A percentile compares a stretch with the other conserved stretches of the same genome.
Conservation (phyloP, 2,329 filamentous ascomycete species). For the Fusarium oxysporum region DNA sequence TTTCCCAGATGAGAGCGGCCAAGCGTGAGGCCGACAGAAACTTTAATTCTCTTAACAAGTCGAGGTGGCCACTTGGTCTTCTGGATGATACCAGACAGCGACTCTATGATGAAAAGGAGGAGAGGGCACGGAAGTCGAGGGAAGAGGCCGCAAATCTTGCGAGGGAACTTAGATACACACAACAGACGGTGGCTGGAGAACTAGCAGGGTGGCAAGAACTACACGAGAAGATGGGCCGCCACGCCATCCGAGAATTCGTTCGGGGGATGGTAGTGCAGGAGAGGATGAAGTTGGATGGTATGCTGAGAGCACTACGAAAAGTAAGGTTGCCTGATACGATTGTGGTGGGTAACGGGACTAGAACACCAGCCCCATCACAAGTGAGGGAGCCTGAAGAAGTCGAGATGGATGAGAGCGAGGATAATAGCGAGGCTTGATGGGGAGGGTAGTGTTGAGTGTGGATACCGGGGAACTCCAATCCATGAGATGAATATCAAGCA, state of each 20-base stretch:
- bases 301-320: constrained; percentile 81
- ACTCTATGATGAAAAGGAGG: constrained; percentile 85
- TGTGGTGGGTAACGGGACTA: constrained; percentile 29
- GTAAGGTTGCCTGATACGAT: constrained; percentile 51
- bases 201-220: constrained; percentile 94
- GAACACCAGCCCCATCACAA: constrained; percentile 21
- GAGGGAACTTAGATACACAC: constrained; percentile 87
- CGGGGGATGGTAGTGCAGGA: constrained; percentile 84
- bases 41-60: constrained; percentile 77
- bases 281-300: constrained; percentile 79
- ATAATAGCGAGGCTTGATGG: constrained; percentile 34
- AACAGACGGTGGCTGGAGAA: constrained; percentile 92
- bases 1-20: constrained; percentile 78
- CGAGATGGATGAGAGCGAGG: constrained; percentile 26
- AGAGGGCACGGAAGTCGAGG: constrained; percentile 77
- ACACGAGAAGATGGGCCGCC: constrained; percentile 80
- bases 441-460: constrained; percentile 20
- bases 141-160: constrained; percentile 79
- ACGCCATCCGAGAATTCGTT: constrained; percentile 81
- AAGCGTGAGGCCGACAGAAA: constrained; percentile 83
- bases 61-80: constrained; percentile 83
- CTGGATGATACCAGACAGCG: constrained; percentile 89
- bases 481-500: constrained; percentile 15
- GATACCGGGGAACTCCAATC: constrained; percentile 23
- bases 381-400: constrained; percentile 33